Evolutionary conservation across 352 stramenopile genomes (phyloP).

Genomic region (Pythium vanterpoolii): DNA sequence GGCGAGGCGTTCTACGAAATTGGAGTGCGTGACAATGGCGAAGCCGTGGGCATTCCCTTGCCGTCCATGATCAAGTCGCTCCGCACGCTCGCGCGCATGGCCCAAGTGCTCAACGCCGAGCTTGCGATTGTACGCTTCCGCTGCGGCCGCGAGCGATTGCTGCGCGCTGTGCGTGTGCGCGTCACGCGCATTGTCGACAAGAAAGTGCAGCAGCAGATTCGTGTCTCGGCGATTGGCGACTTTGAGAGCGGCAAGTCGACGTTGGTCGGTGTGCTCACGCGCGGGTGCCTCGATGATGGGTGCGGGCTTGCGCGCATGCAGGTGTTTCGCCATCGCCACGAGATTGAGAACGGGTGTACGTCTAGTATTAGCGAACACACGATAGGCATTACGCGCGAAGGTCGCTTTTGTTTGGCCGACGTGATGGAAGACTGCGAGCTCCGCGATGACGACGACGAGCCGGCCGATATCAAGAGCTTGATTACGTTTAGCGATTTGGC

Average conservation of each 20-base stretch:
- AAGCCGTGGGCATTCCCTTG: slow-evolving; percentile 60
- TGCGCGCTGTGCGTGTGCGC: slow-evolving; percentile 46
- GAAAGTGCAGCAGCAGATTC: slow-evolving; percentile 55
- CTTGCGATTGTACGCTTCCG: slow-evolving; percentile 65
- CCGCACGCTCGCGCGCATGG: slow-evolving; percentile 68
- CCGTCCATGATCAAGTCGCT: slow-evolving; percentile 71
- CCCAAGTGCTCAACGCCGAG: slow-evolving; percentile 60
- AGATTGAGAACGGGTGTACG: slow-evolving; percentile 87
- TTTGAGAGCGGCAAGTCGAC: slow-evolving; percentile 89
- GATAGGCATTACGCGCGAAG: slow-evolving; percentile 62
- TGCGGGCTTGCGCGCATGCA: slow-evolving; percentile 85
- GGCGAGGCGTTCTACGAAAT: slow-evolving; percentile 86
- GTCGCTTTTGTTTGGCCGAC: slow-evolving; percentile 50
- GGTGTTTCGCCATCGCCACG: slow-evolving; percentile 87
- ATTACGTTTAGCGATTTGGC: slow-evolving; percentile 77
- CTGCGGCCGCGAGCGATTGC: slow-evolving; percentile 27
- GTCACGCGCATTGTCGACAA: slow-evolving; percentile 49
- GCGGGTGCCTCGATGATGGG: slow-evolving; percentile 80
- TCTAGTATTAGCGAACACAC: slow-evolving; percentile 89
- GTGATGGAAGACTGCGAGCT: slow-evolving; percentile 48
- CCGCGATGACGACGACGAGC: slow-evolving; percentile 40
- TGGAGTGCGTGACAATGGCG: slow-evolving; percentile 83
- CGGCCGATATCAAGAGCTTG: slow-evolving; percentile 28
- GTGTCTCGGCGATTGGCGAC: slow-evolving; percentile 84
- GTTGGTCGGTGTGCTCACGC: slow-evolving; percentile 85